These are phyloP conservation scores for Aureobasidium sp. DNA, from an alignment of 2,329 filamentous ascomycete species.

Conservation along the genomic window DNA sequence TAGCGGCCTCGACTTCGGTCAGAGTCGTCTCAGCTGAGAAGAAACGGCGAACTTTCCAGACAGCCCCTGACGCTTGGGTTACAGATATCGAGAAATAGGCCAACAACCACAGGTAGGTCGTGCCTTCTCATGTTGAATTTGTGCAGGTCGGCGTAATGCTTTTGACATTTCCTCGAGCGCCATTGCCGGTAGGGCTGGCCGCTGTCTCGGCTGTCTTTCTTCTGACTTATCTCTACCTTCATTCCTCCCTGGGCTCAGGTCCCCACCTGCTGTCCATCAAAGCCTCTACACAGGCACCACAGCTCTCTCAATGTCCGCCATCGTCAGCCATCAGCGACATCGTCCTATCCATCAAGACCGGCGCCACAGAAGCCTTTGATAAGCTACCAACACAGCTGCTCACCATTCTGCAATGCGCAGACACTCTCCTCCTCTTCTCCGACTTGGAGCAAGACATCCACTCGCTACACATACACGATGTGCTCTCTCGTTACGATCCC, in stretches of 20 bases:
- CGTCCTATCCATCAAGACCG: slow-evolving; percentile 51
- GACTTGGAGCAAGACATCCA: slow-evolving; percentile 47
- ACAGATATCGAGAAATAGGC: not conserved
- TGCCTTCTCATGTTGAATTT: not conserved
- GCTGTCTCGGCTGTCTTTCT: not conserved
- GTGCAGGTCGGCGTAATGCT: not conserved
- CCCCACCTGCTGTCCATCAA: not conserved
- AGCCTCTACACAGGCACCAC: not conserved
- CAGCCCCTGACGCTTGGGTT: not conserved
- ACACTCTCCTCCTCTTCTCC: slow-evolving; percentile 50
- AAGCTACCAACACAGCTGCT: slow-evolving; percentile 49
- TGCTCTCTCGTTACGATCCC: slow-evolving; percentile 34
- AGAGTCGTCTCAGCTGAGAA: not conserved
- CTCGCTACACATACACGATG: slow-evolving; percentile 44
- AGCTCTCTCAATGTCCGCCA: slow-evolving; percentile 4
- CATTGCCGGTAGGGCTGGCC: not conserved
- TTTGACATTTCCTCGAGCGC: not conserved
- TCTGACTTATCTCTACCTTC: not conserved
- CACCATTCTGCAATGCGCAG: slow-evolving; percentile 48
- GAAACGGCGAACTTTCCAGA: not conserved
- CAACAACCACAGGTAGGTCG: not conserved
- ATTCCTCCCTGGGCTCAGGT: not conserved
- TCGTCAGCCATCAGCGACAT: slow-evolving; percentile 37
- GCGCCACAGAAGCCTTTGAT: slow-evolving; percentile 47
- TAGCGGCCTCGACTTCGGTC: not conserved